phyloP scores from a whole-genome alignment of 2,329 filamentous ascomycete species.

The Fusarium denticulatum region DNA sequence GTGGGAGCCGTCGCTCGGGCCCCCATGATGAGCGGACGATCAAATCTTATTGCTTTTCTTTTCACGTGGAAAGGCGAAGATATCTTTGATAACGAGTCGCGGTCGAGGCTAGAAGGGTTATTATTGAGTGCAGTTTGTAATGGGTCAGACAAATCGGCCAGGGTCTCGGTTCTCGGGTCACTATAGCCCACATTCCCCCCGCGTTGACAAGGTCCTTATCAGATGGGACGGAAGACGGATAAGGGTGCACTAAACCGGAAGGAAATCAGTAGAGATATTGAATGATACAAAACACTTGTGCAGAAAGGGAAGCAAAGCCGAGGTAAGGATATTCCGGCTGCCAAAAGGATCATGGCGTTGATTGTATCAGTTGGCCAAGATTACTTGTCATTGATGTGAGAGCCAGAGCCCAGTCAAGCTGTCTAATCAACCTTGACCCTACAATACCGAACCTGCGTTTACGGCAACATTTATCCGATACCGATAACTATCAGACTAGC shows the following conservation, averaged over 20 bases:
- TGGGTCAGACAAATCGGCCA: constrained; percentile 29
- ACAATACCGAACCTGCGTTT: not conserved
- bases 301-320: not conserved
- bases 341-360: not conserved
- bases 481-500: not conserved
- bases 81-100: constrained; percentile 8
- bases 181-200: constrained; percentile 12
- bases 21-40: not conserved
- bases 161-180: constrained; percentile 4
- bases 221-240: constrained; percentile 50
- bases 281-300: not conserved
- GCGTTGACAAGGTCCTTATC: constrained; percentile 24
- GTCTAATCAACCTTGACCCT: not conserved
- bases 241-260: not conserved
- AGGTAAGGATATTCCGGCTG: not conserved
- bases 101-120: not conserved
- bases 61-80: not conserved
- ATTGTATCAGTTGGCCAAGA: not conserved
- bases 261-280: not conserved
- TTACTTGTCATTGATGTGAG: not conserved
- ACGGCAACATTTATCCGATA: not conserved
- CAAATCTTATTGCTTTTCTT: constrained; percentile 26
- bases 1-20: not conserved
- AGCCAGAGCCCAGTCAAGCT: not conserved
- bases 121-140: constrained; percentile 29